These are phyloP conservation scores for Exobasidium rhododendri DNA, from an alignment of 1,284 basidiomycete species.

Conservation along the genomic window DNA sequence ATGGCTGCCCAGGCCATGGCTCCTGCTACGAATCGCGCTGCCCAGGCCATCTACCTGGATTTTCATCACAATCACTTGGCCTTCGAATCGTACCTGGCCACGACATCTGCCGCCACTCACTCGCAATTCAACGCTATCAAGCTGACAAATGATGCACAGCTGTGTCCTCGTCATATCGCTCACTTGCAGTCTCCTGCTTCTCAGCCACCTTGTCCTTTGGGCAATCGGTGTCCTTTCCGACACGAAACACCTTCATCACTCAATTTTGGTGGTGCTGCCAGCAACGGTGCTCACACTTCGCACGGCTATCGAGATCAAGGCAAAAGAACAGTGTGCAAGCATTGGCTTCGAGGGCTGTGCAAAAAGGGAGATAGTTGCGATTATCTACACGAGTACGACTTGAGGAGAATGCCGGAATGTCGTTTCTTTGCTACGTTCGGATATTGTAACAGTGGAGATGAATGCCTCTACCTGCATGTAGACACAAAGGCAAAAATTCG, in stretches of 20 bases:
- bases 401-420: slow-evolving; percentile 97
- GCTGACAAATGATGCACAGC: slow-evolving; percentile 16
- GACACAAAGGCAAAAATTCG: slow-evolving; percentile 73
- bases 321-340: slow-evolving; percentile 80
- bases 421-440: slow-evolving; percentile 98
- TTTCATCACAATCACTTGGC: slow-evolving; percentile 86
- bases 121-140: slow-evolving; percentile 9
- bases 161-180: slow-evolving; percentile 17
- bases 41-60: slow-evolving; percentile 63
- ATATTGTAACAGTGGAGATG: slow-evolving; percentile 95
- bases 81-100: slow-evolving; percentile 68
- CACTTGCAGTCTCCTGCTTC: slow-evolving; percentile 10
- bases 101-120: not conserved
- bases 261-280: slow-evolving; percentile 80
- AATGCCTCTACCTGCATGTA: slow-evolving; percentile 97
- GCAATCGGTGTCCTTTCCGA: slow-evolving; percentile 79
- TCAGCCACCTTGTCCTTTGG: slow-evolving; percentile 68
- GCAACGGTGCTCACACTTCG: slow-evolving; percentile 1
- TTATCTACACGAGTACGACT: slow-evolving; percentile 98
- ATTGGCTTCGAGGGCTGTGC: slow-evolving; percentile 96
- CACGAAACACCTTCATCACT: slow-evolving; percentile 78
- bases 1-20: slow-evolving; percentile 7
- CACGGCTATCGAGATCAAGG: slow-evolving; percentile 56
- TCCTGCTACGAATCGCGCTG: slow-evolving; percentile 6
- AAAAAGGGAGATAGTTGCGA: slow-evolving; percentile 98